Evolutionary conservation across 139 green algal genomes (phyloP), one percentile per base, ranked within the genome.

Genomic region (Auxenochlorella pyrenoidosa): DNA sequence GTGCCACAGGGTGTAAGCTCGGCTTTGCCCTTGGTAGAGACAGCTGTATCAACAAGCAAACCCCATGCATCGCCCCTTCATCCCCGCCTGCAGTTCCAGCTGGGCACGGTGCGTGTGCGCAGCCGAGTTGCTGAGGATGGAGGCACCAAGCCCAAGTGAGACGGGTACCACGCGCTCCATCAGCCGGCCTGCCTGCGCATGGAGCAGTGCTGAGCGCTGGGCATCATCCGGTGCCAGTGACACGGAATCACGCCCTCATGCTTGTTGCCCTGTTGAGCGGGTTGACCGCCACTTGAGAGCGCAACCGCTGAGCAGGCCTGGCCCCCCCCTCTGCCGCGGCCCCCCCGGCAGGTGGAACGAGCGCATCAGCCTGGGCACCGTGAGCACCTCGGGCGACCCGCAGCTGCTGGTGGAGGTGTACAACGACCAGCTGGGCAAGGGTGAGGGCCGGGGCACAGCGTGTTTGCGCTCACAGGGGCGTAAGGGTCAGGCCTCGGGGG

Each of bases 91-190:
- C 30, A 73, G 22, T 44, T 51, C n/a, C 73, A 79, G 73, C 32
- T 84, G 19, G 79, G 79, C 58, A 84, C 79, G 2, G 59, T 84
- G 36, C 79, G 79, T 0, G 58, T 75, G 79, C 79, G 59, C 58
- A 75, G 59, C 36, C 58, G 59, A 3, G 58, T 66, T 22, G 40
- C 65, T 16, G 34, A 51, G 59, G 79, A 84, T 59, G 79, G 79
- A 22, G 79, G 79, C 58, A 84, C 79, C 79, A 84, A 84, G 79
- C 79, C 79, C 66, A 73, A 73, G 66, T 63, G 54, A 63, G 54
- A 13, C 54, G 22, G 66, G 21, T 21, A 51, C 36, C 5, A 40
- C 32, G 72, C 24, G 12, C 68, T 75, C 1, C 30, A 10, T 30
- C 0, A 32, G n/a, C 32, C 8, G 32, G 10, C 19, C 68, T 40